Conservation (phyloP, 2,329 filamentous ascomycete species). For the Coccinonectria pachysandricola region DNA sequence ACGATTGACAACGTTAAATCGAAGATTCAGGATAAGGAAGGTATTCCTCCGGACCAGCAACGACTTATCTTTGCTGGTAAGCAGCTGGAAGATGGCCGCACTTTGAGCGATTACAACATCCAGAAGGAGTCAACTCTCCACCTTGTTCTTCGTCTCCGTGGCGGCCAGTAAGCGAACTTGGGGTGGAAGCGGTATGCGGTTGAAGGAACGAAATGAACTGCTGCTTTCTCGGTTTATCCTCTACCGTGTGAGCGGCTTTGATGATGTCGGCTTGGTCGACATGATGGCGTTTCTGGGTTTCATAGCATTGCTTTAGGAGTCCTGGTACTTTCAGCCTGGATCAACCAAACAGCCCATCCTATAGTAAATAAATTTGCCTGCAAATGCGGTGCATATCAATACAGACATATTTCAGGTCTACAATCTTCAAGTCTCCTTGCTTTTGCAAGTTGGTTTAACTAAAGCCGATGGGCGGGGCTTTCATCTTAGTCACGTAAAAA, state of each 20-base stretch:
- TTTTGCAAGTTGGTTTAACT: no score
- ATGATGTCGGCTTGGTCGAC: constrained; percentile 64
- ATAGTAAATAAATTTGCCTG: constrained; percentile 12
- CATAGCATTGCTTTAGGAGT: constrained; percentile 9
- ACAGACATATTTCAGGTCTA: no score
- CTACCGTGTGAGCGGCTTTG: no score
- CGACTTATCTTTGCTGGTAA: constrained; percentile 94
- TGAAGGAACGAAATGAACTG: no score
- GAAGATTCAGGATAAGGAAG: constrained; percentile 98
- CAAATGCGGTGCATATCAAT: constrained; percentile 7
- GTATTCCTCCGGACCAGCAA: constrained; percentile 92
- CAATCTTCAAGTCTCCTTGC: no score
- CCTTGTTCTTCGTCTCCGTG: constrained; percentile 80
- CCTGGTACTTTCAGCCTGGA: constrained; percentile 9
- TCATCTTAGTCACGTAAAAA: no score
- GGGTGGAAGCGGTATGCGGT: no score
- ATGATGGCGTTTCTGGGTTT: constrained; percentile 25
- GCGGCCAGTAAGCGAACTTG: constrained; percentile 42
- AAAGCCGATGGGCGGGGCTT: no score
- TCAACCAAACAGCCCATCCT: constrained; percentile 10
- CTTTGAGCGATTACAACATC: constrained; percentile 87
- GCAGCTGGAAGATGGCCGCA: constrained; percentile 90
- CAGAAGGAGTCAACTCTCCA: constrained; percentile 88
- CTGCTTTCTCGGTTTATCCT: no score
- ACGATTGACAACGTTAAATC: constrained; percentile 96